Evolutionary conservation across 176 grass and related monocot species (phyloP).

Genomic region (Secale cereale): DNA sequence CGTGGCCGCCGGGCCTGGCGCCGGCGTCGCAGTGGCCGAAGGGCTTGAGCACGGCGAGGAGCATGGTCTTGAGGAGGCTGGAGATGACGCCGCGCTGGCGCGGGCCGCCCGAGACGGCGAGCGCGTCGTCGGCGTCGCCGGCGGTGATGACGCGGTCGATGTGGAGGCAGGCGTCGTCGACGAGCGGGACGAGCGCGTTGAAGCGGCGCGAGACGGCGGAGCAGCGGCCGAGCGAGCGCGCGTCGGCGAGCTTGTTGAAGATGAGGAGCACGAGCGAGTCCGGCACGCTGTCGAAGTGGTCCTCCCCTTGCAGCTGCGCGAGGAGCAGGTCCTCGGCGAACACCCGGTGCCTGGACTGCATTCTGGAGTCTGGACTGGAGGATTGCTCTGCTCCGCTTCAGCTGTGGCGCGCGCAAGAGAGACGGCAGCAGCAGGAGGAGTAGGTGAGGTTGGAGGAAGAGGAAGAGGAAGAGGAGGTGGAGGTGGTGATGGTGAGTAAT

Average conservation of each 20-base stretch:
- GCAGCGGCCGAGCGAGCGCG: slow-evolving; percentile 59
- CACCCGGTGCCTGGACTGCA: slow-evolving; percentile 64
- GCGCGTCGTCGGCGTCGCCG: slow-evolving; percentile 13
- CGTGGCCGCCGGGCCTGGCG: not conserved
- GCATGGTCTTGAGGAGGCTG: slow-evolving; percentile 59
- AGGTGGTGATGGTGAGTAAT: slow-evolving; percentile 22
- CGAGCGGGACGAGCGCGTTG: slow-evolving; percentile 68
- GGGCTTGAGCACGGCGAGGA: slow-evolving; percentile 60
- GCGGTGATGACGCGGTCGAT: slow-evolving; percentile 60
- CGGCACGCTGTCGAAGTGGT: slow-evolving; percentile 65
- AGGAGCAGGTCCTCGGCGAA: slow-evolving; percentile 58
- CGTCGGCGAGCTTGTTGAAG: slow-evolving; percentile 76
- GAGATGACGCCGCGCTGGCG: slow-evolving; percentile 51
- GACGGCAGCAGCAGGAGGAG: not conserved
- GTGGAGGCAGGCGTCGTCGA: slow-evolving; percentile 57
- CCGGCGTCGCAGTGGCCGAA: slow-evolving; percentile 55
- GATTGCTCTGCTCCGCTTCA: too few relatives aligned
- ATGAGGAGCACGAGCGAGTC: slow-evolving; percentile 72
- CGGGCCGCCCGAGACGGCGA: slow-evolving; percentile 16
- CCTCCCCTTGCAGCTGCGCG: slow-evolving; percentile 27
- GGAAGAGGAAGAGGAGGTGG: too few relatives aligned
- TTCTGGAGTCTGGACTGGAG: slow-evolving; percentile 30
- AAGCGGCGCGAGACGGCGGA: slow-evolving; percentile 59
- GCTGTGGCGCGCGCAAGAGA: not conserved
- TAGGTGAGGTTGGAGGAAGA: not conserved